These are phyloP conservation scores for Effrenium voratum DNA, from an alignment of 73 alveolate genomes.

Conservation along the genomic window DNA sequence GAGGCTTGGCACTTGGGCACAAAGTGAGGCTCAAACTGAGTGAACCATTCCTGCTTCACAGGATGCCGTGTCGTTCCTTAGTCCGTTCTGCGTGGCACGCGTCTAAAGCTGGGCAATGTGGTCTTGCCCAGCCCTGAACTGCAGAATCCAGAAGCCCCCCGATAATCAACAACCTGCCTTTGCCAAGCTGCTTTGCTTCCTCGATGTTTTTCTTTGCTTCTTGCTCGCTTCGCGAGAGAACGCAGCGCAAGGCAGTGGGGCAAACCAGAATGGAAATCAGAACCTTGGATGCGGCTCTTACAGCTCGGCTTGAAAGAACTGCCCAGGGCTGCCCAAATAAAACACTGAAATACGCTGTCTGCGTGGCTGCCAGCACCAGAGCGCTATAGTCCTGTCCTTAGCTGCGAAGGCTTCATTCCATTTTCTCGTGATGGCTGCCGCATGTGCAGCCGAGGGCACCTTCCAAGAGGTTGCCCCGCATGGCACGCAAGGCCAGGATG, in stretches of 20 bases:
- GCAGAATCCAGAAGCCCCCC: too few relatives aligned
- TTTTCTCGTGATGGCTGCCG: background rate
- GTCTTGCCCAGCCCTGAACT: too few relatives aligned
- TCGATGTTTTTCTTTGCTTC: slow-evolving; percentile 66
- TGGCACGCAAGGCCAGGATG: slow-evolving; percentile 66
- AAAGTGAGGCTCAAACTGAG: slow-evolving; percentile 1
- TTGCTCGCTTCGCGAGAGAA: slow-evolving; percentile 48
- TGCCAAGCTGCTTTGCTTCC: slow-evolving; percentile 46
- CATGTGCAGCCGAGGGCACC: background rate
- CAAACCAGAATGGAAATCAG: slow-evolving; percentile 72
- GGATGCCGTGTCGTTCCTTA: slow-evolving; percentile 61
- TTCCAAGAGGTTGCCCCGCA: slow-evolving; percentile 56
- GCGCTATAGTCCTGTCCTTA: slow-evolving; percentile 81
- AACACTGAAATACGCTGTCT: background rate
- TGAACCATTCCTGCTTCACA: slow-evolving; percentile 55
- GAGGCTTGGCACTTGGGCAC: background rate
- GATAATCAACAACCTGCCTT: too few relatives aligned
- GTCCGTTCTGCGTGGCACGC: background rate
- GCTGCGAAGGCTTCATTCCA: background rate
- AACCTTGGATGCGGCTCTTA: slow-evolving; percentile 8
- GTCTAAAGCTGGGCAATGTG: background rate
- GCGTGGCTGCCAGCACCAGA: slow-evolving; percentile 70
- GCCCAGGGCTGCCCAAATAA: background rate
- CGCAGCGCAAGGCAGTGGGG: slow-evolving; percentile 86
- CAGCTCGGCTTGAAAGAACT: too few relatives aligned